These are phyloP conservation scores for Boletus rubescentipes DNA, from an alignment of 768 basidiomycete species.

Conservation along the genomic window DNA sequence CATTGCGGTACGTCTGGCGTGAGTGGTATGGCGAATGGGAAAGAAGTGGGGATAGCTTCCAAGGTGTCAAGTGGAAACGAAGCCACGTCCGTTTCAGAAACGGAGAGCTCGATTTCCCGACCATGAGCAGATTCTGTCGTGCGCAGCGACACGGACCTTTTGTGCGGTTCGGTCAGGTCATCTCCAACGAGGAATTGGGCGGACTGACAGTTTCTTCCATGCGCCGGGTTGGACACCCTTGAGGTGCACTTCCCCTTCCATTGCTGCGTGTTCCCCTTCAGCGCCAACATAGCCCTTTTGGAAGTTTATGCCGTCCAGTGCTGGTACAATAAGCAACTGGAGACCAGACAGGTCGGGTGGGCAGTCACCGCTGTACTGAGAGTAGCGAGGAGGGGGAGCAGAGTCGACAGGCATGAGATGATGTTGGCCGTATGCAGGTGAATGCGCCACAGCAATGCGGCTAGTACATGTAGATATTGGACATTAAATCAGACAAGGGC, in stretches of 20 bases:
- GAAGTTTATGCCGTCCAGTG: constrained; percentile 68
- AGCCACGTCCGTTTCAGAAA: constrained; percentile 55
- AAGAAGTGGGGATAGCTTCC: constrained; percentile 52
- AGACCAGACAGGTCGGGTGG: constrained; percentile 34
- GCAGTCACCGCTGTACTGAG: constrained; percentile 41
- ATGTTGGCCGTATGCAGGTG: constrained; percentile 8
- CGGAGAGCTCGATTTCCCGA: constrained; percentile 64
- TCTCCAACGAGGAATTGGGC: constrained; percentile 11
- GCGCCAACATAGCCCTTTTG: constrained; percentile 86
- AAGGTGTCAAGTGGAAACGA: constrained; percentile 39
- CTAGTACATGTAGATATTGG: constrained; percentile 3
- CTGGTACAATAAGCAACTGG: constrained; percentile 76
- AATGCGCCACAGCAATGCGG: constrained; percentile 9
- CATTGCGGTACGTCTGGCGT: constrained; percentile 81
- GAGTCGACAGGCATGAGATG: constrained; percentile 38
- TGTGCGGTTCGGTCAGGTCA: constrained; percentile 11
- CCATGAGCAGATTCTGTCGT: constrained; percentile 64
- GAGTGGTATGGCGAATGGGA: constrained; percentile 82
- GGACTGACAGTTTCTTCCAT: constrained; percentile 72
- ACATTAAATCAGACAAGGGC: constrained; percentile 8
- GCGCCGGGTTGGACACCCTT: constrained; percentile 60
- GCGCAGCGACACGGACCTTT: constrained; percentile 63
- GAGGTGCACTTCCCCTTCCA: constrained; percentile 86
- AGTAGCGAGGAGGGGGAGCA: constrained; percentile 60
- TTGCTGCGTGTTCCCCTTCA: constrained; percentile 76